Evolutionary conservation across 306 rosid genomes (phyloP).

Genomic region (Cucurbita ficifolia): DNA sequence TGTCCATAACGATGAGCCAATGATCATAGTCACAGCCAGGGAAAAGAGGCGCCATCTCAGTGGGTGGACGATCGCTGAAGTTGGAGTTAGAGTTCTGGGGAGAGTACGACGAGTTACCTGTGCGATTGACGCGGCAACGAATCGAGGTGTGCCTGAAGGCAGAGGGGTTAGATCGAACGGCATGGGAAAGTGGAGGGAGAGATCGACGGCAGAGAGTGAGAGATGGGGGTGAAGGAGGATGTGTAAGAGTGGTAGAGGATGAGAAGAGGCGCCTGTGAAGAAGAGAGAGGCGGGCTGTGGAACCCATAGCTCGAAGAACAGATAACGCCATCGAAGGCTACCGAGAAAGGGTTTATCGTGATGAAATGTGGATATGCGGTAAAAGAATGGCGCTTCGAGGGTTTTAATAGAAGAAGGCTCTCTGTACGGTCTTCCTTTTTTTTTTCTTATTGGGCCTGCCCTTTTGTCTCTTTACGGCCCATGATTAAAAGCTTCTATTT

Average conservation of each 20-base stretch:
- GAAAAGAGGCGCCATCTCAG: conserved; percentile 93
- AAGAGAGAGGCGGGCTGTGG: conserved; percentile 17
- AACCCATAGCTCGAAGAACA: conserved; percentile 31
- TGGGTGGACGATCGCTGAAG: conserved; percentile 82
- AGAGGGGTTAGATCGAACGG: conserved; percentile 6
- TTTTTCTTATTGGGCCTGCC: neutral
- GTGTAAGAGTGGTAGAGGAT: conserved; percentile 16
- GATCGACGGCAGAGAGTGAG: conserved; percentile 24
- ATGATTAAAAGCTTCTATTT: neutral
- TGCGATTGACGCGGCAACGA: conserved; percentile 56
- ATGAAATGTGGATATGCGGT: neutral
- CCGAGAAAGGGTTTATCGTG: neutral
- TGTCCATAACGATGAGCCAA: conserved; percentile 92
- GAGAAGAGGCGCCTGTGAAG: conserved; percentile 28
- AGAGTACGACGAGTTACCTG: conserved; percentile 62
- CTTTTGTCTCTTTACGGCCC: neutral
- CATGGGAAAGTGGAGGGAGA: conserved; percentile 27
- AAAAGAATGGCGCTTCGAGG: neutral
- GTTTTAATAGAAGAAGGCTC: neutral
- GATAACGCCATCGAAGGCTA: conserved; percentile 31
- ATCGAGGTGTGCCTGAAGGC: conserved; percentile 25
- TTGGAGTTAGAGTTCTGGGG: conserved; percentile 61
- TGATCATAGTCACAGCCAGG: conserved; percentile 94
- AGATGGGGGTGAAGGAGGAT: conserved; percentile 20
- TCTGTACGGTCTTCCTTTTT: neutral